Percentiles rank a stretch among this genome's conserved stretches.
These are phyloP conservation scores for Rachicladosporium sp. DNA, from an alignment of 2,329 filamentous ascomycete species.

Conservation along the genomic window DNA sequence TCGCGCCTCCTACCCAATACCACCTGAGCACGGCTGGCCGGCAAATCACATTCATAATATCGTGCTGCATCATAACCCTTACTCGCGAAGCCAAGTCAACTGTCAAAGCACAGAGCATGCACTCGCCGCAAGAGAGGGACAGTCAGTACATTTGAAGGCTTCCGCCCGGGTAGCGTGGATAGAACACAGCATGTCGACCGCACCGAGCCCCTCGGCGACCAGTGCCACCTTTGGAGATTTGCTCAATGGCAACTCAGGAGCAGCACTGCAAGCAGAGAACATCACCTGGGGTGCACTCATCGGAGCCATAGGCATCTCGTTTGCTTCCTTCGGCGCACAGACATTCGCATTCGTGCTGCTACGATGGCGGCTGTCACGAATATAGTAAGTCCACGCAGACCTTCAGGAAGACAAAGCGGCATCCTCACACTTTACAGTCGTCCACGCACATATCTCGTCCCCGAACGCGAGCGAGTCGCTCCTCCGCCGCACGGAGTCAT, in stretches of 20 bases:
- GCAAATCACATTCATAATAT: background rate
- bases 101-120: background rate
- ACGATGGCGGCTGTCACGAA: conserved; percentile 65
- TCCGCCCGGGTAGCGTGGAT: too few relatives aligned
- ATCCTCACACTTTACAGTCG: conserved; percentile 27
- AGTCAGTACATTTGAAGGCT: too few relatives aligned
- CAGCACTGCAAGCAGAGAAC: background rate
- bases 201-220: too few relatives aligned
- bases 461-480: conserved; percentile 71
- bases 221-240: too few relatives aligned
- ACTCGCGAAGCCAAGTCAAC: background rate
- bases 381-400: conserved; percentile 39
- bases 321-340: conserved; percentile 29
- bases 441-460: conserved; percentile 79
- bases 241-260: conserved; percentile 1
- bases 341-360: conserved; percentile 62
- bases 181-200: too few relatives aligned
- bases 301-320: conserved; percentile 24
- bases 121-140: too few relatives aligned
- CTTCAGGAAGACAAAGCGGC: background rate
- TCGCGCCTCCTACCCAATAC: too few relatives aligned
- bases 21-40: too few relatives aligned
- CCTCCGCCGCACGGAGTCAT: conserved; percentile 50
- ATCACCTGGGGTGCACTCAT: conserved; percentile 16
- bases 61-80: background rate